Conservation (phyloP, 139 green algal genomes). For the Micractinium sp. region DNA sequence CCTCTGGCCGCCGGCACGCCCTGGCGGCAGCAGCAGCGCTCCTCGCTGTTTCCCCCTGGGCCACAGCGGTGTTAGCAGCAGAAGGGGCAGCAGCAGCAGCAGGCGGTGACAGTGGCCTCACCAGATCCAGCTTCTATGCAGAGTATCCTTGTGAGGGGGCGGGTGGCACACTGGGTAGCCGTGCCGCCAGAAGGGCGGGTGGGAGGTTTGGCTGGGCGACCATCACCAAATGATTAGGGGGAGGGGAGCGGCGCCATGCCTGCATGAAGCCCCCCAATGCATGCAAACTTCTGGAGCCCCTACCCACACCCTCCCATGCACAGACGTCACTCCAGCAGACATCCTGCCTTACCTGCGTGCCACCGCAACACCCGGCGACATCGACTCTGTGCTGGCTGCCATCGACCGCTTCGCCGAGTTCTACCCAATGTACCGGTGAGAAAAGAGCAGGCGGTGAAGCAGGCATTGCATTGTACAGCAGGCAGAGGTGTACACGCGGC, state of each 20-base stretch:
- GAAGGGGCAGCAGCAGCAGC: not conserved
- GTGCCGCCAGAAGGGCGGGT: too few species aligned
- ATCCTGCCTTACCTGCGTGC: conserved; percentile 12
- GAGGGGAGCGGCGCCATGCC: not conserved
- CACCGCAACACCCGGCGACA: not conserved
- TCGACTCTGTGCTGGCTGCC: conserved; percentile 9
- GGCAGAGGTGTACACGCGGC: too few species aligned
- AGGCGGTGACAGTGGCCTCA: not conserved
- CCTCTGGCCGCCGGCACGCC: not conserved
- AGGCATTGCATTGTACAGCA: too few species aligned
- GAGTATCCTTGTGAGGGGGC: not conserved
- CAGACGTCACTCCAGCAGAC: not conserved
- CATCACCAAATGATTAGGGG: too few species aligned
- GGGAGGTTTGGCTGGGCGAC: too few species aligned
- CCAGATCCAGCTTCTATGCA: not conserved
- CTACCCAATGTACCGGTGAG: conserved; percentile 24
- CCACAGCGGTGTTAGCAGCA: not conserved
- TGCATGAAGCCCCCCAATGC: not conserved
- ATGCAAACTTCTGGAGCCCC: too few species aligned
- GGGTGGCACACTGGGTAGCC: too few species aligned
- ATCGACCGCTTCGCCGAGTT: conserved; percentile 13
- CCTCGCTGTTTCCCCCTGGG: not conserved
- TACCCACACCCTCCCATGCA: not conserved
- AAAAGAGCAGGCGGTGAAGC: too few species aligned
- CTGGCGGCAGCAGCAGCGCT: not conserved